Evolutionary conservation across 2,329 filamentous ascomycete species (phyloP).

Genomic region (Geosmithia flava): DNA sequence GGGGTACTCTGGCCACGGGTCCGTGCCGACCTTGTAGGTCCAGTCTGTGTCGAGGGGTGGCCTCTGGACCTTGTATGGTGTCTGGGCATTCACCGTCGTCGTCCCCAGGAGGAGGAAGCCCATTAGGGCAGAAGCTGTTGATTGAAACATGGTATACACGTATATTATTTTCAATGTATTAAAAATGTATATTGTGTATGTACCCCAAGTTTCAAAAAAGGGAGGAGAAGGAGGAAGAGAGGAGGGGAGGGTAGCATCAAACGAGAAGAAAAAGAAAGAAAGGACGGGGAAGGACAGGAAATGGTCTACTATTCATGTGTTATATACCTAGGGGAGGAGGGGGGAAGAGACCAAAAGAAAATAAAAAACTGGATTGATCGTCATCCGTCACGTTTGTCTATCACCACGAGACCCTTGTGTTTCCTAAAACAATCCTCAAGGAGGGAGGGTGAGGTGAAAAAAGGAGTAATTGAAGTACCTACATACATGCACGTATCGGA

Average conservation of each 20-base stretch:
- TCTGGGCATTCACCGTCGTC: neutral
- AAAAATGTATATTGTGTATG: no score
- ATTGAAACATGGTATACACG: neutral
- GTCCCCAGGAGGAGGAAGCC: neutral
- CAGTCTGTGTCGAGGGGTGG: constrained; percentile 32
- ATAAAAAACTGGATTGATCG: neutral
- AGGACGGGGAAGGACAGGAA: no score
- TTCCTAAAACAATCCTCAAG: neutral
- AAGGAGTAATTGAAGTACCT: neutral
- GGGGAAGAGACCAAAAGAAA: no score
- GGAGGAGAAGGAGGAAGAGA: neutral
- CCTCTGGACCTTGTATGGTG: constrained; percentile 18
- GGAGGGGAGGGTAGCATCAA: neutral
- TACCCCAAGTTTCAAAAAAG: neutral
- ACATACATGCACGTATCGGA: no score
- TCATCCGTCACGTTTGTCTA: neutral
- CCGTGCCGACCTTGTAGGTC: constrained; percentile 34
- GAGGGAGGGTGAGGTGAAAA: neutral
- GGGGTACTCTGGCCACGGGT: constrained; percentile 44
- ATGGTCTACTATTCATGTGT: no score
- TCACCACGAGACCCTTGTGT: neutral
- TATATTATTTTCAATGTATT: no score
- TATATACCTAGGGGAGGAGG: neutral
- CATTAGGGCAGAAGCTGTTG: neutral
- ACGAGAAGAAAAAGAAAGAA: neutral